Conservation (phyloP, 352 stramenopile genomes). For the Phytophthora constricta region DNA sequence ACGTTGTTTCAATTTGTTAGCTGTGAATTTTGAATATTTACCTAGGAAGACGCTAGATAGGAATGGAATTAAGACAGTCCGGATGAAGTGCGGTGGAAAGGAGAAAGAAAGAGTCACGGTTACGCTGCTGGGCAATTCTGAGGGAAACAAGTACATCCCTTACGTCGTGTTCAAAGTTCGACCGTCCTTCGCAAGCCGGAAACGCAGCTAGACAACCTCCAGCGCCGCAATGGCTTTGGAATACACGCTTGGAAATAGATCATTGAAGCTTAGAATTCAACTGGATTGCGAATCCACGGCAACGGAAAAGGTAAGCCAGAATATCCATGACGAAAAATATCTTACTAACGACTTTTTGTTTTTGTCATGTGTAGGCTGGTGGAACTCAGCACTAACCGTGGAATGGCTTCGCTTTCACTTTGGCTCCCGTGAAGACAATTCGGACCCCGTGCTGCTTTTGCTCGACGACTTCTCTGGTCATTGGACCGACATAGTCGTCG, state of each 20-base stretch:
- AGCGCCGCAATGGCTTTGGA: background rate
- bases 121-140: background rate
- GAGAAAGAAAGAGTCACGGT: background rate
- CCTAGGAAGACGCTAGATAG: background rate
- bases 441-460: conserved; percentile 9
- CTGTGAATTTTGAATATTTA: background rate
- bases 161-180: background rate
- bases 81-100: background rate
- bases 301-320: background rate
- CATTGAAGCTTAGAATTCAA: background rate
- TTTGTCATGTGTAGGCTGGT: conserved; percentile 5
- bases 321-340: background rate
- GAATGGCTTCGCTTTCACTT: conserved; percentile 23
- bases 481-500: conserved; percentile 11
- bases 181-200: background rate
- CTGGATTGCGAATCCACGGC: background rate
- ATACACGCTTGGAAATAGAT: background rate
- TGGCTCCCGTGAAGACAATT: background rate
- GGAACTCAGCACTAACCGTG: conserved; percentile 5
- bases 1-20: background rate
- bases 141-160: background rate
- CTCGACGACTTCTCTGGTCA: conserved; percentile 26
- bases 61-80: background rate
- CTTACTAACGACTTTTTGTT: background rate
- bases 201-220: background rate